Percentiles rank a stretch among this genome's conserved stretches.
These are phyloP conservation scores for Nakaseomyces uthaithaninus DNA, from an alignment of 1,139 yeast genomes.

Conservation along the genomic window DNA sequence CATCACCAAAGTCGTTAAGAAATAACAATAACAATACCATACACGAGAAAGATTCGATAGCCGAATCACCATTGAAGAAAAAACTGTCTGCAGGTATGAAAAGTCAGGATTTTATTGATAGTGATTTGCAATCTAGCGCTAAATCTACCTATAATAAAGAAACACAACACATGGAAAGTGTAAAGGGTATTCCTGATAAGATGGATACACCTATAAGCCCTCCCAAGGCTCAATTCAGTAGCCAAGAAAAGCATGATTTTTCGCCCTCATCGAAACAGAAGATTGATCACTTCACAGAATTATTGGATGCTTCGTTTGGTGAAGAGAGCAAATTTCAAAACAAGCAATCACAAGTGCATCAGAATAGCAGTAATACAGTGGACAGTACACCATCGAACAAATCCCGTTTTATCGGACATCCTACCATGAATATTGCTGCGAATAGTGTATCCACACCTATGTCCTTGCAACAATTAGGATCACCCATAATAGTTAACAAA, in stretches of 20 bases:
- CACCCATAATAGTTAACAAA: constrained; percentile 19
- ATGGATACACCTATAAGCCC: neutral
- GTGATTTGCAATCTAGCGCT: neutral
- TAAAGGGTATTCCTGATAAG: neutral
- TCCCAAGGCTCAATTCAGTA: constrained; percentile 6
- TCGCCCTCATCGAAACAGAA: constrained; percentile 27
- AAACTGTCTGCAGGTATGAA: neutral
- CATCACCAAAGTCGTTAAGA: constrained; percentile 17
- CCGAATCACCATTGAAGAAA: constrained; percentile 10
- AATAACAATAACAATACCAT: neutral
- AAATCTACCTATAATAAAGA: neutral
- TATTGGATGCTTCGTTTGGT: constrained; percentile 24
- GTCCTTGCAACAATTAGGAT: constrained; percentile 14
- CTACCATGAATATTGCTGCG: neutral
- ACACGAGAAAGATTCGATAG: neutral
- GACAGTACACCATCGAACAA: neutral
- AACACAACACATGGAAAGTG: neutral
- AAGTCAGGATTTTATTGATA: neutral
- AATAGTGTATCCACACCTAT: neutral
- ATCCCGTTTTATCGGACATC: neutral
- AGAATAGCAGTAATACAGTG: neutral
- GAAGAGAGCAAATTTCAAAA: constrained; percentile 12
- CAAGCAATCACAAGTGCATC: neutral
- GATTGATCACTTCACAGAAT: constrained; percentile 22
- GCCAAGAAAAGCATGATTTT: constrained; percentile 13